phyloP scores from a whole-genome alignment of 768 basidiomycete genomes.

The Neoboletus brunneissimus region DNA sequence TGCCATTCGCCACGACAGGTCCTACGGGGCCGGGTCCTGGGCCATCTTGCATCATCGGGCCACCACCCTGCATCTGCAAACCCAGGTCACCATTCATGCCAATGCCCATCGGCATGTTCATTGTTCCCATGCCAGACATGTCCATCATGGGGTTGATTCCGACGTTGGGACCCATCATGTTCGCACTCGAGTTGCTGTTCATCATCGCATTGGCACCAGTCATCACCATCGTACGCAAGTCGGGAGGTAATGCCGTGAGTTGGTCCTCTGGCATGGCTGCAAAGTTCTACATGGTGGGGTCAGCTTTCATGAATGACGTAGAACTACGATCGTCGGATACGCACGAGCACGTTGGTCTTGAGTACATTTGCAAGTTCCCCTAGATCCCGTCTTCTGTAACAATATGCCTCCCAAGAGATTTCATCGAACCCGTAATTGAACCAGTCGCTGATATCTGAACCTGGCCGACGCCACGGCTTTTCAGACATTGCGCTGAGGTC shows the following conservation, averaged over 20 bases:
- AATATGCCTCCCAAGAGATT: conserved; percentile 91
- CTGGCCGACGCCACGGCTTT: conserved; percentile 90
- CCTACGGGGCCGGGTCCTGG: conserved; percentile 33
- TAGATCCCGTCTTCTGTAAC: conserved; percentile 76
- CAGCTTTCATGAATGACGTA: not conserved
- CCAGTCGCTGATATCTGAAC: conserved; percentile 94
- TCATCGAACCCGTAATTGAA: conserved; percentile 99
- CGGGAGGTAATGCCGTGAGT: conserved; percentile 70
- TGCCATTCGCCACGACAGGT: conserved; percentile 37
- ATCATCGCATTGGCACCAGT: conserved; percentile 77
- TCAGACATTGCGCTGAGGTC: conserved; percentile 72
- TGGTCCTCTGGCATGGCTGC: conserved; percentile 82
- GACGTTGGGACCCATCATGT: conserved; percentile 50
- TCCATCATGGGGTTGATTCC: conserved; percentile 77
- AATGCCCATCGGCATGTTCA: conserved; percentile 54
- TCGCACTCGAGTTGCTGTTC: conserved; percentile 53
- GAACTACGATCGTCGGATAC: conserved; percentile 27
- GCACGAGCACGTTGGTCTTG: conserved; percentile 78
- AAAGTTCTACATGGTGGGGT: conserved; percentile 54
- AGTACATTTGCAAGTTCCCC: conserved; percentile 77
- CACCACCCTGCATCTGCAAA: conserved; percentile 47
- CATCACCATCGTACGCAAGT: conserved; percentile 86
- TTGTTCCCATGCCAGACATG: conserved; percentile 62
- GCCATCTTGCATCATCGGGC: conserved; percentile 56
- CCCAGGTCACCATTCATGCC: conserved; percentile 68